Conservation (phyloP, 306 rosid genomes). For the Luffa acutangula region DNA sequence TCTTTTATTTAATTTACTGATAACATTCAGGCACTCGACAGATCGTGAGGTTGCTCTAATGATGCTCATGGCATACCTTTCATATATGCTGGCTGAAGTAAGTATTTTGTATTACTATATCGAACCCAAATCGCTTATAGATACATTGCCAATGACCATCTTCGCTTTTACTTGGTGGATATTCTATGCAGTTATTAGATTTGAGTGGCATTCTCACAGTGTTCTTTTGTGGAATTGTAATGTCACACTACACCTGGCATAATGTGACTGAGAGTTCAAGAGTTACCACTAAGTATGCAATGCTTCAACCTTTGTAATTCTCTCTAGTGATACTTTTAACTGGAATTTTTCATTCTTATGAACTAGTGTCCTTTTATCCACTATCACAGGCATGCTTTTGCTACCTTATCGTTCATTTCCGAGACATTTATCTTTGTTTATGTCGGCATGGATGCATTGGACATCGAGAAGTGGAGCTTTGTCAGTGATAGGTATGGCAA, state of each 20-base stretch:
- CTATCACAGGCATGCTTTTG: conserved; percentile 75
- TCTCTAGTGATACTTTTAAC: conserved; percentile 1
- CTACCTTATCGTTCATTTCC: conserved; percentile 82
- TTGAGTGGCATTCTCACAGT: conserved; percentile 97
- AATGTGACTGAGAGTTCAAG: conserved; percentile 93
- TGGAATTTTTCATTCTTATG: conserved; percentile 3
- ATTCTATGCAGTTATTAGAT: conserved; percentile 57
- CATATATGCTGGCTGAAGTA: conserved; percentile 97
- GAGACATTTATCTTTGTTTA: conserved; percentile 90
- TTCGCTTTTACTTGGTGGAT: not conserved
- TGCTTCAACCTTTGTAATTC: conserved; percentile 13
- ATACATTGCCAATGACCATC: not conserved
- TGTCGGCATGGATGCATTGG: conserved; percentile 99
- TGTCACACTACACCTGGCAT: conserved; percentile 99
- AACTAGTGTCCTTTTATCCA: conserved; percentile 4
- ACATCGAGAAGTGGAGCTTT: conserved; percentile 91
- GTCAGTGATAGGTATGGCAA: conserved; percentile 76
- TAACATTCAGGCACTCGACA: conserved; percentile 77
- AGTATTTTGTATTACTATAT: conserved; percentile 19
- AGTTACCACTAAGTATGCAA: conserved; percentile 73
- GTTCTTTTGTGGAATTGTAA: conserved; percentile 94
- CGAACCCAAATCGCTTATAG: not conserved
- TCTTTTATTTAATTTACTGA: conserved; percentile 7
- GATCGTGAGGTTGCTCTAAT: conserved; percentile 96
- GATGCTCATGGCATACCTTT: conserved; percentile 98